A percentile compares a stretch with the other conserved stretches of the same genome.
phyloP scores from a whole-genome alignment of 2,329 filamentous ascomycete species.

The Penicillium freii region DNA sequence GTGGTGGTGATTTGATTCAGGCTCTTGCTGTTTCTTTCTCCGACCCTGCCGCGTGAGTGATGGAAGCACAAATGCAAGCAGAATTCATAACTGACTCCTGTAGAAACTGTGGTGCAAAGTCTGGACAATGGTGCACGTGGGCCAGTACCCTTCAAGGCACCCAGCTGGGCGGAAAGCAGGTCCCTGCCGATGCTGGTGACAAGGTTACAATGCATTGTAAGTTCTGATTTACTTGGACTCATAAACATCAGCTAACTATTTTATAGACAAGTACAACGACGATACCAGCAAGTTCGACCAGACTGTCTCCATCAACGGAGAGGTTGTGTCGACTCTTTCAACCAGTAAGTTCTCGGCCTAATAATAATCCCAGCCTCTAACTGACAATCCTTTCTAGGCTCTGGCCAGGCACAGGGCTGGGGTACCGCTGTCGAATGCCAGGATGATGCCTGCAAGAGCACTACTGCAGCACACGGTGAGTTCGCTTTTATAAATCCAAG shows the following conservation, averaged over 20 bases:
- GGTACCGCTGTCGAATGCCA: not conserved
- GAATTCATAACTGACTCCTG: not conserved
- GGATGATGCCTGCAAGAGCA: not conserved
- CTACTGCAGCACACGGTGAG: not conserved
- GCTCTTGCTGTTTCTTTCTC: not conserved
- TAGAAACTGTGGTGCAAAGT: not conserved
- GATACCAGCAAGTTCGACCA: not conserved
- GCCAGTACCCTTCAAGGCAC: not conserved
- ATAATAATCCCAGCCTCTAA: not conserved
- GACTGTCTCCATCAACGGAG: not conserved
- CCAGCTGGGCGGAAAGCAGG: not conserved
- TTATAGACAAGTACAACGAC: not conserved
- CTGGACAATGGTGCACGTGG: not conserved
- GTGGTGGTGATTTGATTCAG: not conserved
- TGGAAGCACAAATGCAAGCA: not conserved
- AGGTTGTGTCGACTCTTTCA: not conserved
- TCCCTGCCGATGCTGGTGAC: not conserved
- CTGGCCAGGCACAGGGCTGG: not conserved
- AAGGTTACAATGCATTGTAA: not conserved
- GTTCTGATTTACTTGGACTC: not conserved
- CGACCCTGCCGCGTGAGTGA: not conserved
- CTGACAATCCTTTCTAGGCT: not conserved
- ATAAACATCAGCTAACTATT: not conserved
- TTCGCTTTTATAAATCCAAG: not conserved
- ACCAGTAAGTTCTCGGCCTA: not conserved